These are phyloP conservation scores for Linnemannia exigua DNA, from an alignment of 192 early-diverging fungal genomes.

Conservation along the genomic window DNA sequence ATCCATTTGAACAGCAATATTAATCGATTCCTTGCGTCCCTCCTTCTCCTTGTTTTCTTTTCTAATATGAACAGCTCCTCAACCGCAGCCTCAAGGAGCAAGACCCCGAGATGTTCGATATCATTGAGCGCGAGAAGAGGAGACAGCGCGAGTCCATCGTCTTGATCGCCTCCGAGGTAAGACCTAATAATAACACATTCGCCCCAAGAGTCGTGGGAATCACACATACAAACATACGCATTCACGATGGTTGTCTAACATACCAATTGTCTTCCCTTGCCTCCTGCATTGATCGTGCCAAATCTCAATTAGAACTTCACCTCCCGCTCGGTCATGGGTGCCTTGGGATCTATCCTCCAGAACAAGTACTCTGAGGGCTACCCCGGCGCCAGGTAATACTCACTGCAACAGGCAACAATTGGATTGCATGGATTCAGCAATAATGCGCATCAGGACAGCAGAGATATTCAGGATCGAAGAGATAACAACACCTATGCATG, in stretches of 20 bases:
- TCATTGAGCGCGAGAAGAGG: slow-evolving; percentile 96
- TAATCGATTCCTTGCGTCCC: not conserved
- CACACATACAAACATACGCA: not conserved
- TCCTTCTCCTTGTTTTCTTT: slow-evolving; percentile 9
- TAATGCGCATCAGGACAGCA: not conserved
- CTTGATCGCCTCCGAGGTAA: slow-evolving; percentile 96
- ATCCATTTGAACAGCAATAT: not conserved
- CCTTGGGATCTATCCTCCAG: slow-evolving; percentile 97
- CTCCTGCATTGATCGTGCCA: not conserved
- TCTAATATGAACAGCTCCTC: slow-evolving; percentile 64
- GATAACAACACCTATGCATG: not conserved
- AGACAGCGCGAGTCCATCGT: slow-evolving; percentile 94
- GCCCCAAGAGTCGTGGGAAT: not conserved
- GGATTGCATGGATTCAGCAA: not conserved
- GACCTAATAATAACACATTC: not conserved
- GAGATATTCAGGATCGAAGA: not conserved
- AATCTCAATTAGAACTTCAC: slow-evolving; percentile 88
- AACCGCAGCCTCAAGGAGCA: slow-evolving; percentile 81
- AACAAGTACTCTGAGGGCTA: slow-evolving; percentile 99
- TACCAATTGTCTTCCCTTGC: not conserved
- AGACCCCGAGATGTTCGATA: slow-evolving; percentile 94
- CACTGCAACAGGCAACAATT: not conserved
- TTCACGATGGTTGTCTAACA: not conserved
- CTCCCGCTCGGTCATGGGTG: slow-evolving; percentile 94
- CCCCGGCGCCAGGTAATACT: slow-evolving; percentile 83